These are phyloP conservation scores for Rhodotorula sp. DNA, from an alignment of 1,284 basidiomycete species.

Conservation along the genomic window DNA sequence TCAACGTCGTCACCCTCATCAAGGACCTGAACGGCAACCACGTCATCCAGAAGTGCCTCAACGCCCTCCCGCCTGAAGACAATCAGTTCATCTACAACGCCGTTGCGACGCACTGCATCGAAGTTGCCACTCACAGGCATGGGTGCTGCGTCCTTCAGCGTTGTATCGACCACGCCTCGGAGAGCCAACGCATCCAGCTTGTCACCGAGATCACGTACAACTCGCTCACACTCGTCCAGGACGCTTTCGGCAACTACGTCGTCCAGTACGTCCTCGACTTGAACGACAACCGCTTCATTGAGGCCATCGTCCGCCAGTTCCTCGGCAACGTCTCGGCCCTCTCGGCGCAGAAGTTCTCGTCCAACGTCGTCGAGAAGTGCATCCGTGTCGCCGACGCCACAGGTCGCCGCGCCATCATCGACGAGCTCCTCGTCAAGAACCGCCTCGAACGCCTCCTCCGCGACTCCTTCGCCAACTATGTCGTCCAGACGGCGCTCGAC, in stretches of 20 bases:
- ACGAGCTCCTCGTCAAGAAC: constrained; percentile 90
- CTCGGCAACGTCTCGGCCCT: constrained; percentile 95
- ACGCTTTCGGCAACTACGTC: constrained; percentile 71
- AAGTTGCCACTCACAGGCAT: constrained; percentile 98
- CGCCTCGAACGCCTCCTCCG: constrained; percentile 92
- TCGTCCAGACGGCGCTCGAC: constrained; percentile 79
- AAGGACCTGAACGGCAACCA: constrained; percentile 99
- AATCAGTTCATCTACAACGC: constrained; percentile 99
- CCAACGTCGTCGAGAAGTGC: constrained; percentile 85
- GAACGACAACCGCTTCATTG: constrained; percentile 96
- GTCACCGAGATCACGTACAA: constrained; percentile 99
- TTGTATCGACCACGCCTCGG: constrained; percentile 97
- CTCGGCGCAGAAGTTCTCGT: constrained; percentile 98
- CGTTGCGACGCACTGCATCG: constrained; percentile 96
- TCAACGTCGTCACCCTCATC: constrained; percentile 98
- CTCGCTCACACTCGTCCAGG: constrained; percentile 94
- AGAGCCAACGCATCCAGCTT: constrained; percentile 90
- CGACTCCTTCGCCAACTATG: constrained; percentile 60
- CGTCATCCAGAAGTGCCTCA: constrained; percentile 99
- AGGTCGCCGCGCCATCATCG: constrained; percentile 91
- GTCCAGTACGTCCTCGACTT: constrained; percentile 70
- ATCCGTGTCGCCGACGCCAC: constrained; percentile 94
- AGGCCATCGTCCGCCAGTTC: constrained; percentile 96
- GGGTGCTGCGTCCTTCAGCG: constrained; percentile 98
- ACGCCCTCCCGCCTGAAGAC: constrained; percentile 95